Percentiles rank a stretch among this genome's conserved stretches.
These are phyloP conservation scores for Gymnopilus junonius DNA, from an alignment of 768 basidiomycete genomes.

Conservation along the genomic window DNA sequence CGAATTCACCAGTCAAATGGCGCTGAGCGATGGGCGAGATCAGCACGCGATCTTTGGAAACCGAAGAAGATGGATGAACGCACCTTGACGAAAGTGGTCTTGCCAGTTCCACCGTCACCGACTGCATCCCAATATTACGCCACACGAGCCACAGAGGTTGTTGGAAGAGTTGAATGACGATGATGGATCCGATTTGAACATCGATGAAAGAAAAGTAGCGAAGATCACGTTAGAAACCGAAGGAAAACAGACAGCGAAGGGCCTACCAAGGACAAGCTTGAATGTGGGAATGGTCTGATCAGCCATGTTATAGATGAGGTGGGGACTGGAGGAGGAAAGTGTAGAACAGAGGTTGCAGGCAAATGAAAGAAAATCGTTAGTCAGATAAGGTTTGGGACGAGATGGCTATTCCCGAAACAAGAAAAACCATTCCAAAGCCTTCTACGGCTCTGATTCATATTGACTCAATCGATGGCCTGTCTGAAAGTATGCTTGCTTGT, in stretches of 20 bases:
- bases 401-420: conserved; percentile 41
- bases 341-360: conserved; percentile 31
- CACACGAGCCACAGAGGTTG: conserved; percentile 19
- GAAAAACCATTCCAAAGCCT: conserved; percentile 13
- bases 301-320: conserved; percentile 43
- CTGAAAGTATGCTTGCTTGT: background rate
- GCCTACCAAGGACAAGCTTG: conserved; percentile 97
- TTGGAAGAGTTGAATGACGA: conserved; percentile 21
- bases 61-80: conserved; percentile 24
- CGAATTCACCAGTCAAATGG: conserved; percentile 99
- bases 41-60: conserved; percentile 56
- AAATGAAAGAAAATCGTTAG: conserved; percentile 35
- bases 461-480: background rate
- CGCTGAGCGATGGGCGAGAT: conserved; percentile 64
- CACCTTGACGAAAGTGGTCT: conserved; percentile 99
- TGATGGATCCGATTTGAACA: conserved; percentile 38
- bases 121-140: conserved; percentile 49
- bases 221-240: conserved; percentile 33
- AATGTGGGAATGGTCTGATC: conserved; percentile 76
- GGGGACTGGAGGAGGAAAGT: conserved; percentile 27
- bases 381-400: conserved; percentile 46
- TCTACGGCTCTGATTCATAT: conserved; percentile 10
- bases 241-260: conserved; percentile 14
- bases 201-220: conserved; percentile 54
- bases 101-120: conserved; percentile 96